A percentile compares a stretch with the other conserved stretches of the same genome.
These are phyloP conservation scores for Pichia exigua DNA, from an alignment of 805 yeast genomes.

Conservation along the genomic window DNA sequence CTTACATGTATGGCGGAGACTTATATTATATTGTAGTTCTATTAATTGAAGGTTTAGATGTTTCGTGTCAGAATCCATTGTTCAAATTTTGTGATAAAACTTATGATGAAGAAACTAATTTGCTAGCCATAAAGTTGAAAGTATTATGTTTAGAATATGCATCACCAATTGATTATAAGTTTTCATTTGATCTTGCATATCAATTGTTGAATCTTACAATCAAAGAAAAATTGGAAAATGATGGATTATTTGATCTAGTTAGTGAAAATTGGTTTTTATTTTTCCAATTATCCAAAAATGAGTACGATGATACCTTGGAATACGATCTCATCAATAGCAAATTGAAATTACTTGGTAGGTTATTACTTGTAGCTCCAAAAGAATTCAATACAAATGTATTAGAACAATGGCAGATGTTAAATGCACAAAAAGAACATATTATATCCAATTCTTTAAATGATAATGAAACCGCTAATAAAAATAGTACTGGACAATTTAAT, in stretches of 20 bases:
- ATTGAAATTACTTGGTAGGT: conserved; percentile 43
- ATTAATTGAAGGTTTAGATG: conserved; percentile 33
- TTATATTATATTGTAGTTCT: conserved; percentile 35
- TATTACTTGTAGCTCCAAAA: conserved; percentile 44
- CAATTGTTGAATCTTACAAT: conserved; percentile 29
- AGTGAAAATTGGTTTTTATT: conserved; percentile 58
- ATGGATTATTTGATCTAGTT: conserved; percentile 13
- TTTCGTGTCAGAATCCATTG: conserved; percentile 9
- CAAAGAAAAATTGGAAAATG: conserved; percentile 1
- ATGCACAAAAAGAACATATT: conserved; percentile 24
- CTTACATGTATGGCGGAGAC: conserved; percentile 39
- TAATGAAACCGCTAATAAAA: background rate
- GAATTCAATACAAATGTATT: conserved; percentile 50
- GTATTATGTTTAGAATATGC: conserved; percentile 60
- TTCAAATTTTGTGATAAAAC: conserved; percentile 5
- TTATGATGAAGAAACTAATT: conserved; percentile 7
- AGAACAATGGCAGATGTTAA: conserved; percentile 53
- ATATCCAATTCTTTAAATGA: no score
- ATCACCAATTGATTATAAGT: conserved; percentile 51
- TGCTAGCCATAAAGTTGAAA: conserved; percentile 23
- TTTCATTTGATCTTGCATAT: conserved; percentile 41
- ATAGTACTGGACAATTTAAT: background rate
- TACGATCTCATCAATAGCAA: conserved; percentile 29
- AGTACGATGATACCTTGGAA: conserved; percentile 18
- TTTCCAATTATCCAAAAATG: conserved; percentile 60